Conservation (phyloP, 1,284 basidiomycete genomes). For the Veloboletus limbatus region DNA sequence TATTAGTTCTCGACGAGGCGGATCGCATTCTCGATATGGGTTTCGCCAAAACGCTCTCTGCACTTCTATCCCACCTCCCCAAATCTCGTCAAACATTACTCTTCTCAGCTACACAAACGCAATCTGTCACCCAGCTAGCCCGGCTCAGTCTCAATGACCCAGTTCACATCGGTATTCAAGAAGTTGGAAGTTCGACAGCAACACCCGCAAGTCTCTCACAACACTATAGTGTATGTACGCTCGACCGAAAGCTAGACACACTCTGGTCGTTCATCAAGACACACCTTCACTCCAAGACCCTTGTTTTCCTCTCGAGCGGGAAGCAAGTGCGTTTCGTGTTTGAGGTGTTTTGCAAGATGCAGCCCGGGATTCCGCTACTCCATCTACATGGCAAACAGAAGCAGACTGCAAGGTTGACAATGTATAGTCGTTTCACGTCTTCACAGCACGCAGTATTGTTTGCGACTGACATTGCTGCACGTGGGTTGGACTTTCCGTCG, state of each 20-base stretch:
- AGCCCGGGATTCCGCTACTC: constrained; percentile 89
- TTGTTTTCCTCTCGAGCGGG: constrained; percentile 94
- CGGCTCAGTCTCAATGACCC: constrained; percentile 88
- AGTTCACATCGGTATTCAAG: constrained; percentile 69
- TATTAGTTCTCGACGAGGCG: constrained; percentile 89
- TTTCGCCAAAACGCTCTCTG: constrained; percentile 85
- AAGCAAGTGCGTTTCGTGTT: constrained; percentile 98
- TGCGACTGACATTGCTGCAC: constrained; percentile 96
- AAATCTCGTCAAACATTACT: constrained; percentile 89
- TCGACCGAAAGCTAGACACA: constrained; percentile 88
- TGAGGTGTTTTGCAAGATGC: constrained; percentile 93
- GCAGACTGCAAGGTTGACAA: constrained; percentile 81
- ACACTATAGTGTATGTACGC: constrained; percentile 81
- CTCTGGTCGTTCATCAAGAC: constrained; percentile 96
- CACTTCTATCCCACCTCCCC: constrained; percentile 85
- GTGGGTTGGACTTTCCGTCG: constrained; percentile 95
- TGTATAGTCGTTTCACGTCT: constrained; percentile 80
- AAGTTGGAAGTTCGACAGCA: constrained; percentile 40
- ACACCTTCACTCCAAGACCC: constrained; percentile 88
- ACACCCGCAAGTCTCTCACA: constrained; percentile 81
- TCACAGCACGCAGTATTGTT: constrained; percentile 82
- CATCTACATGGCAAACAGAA: constrained; percentile 98
- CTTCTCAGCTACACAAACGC: constrained; percentile 96
- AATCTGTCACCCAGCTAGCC: constrained; percentile 87
- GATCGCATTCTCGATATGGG: constrained; percentile 98